These are phyloP conservation scores for Neonectria ditissima DNA, from an alignment of 2,329 filamentous ascomycete species.

Conservation along the genomic window DNA sequence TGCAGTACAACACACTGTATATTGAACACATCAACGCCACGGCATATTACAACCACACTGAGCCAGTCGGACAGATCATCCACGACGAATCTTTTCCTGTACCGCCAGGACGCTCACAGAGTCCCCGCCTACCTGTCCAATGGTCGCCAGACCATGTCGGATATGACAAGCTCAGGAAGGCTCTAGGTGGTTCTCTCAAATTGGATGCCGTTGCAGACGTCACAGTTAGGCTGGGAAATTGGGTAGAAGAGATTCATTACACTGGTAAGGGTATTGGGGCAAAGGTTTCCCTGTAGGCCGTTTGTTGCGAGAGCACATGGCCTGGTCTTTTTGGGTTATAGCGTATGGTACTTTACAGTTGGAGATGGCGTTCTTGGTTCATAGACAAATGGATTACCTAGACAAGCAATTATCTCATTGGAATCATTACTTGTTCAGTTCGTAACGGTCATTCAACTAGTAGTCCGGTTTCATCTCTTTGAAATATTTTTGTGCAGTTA, in stretches of 20 bases:
- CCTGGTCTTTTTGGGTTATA: conserved; percentile 14
- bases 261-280: conserved; percentile 77
- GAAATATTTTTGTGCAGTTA: neutral
- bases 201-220: conserved; percentile 83
- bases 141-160: conserved; percentile 84
- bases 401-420: neutral
- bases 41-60: conserved; percentile 84
- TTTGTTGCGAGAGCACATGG: conserved; percentile 7
- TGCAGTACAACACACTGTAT: conserved; percentile 77
- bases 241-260: conserved; percentile 79
- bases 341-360: conserved; percentile 10
- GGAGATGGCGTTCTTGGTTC: conserved; percentile 8
- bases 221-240: conserved; percentile 78
- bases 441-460: neutral
- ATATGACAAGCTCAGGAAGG: conserved; percentile 82
- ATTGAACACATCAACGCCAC: conserved; percentile 86
- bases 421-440: neutral
- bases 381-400: conserved; percentile 3
- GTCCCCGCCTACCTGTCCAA: conserved; percentile 83
- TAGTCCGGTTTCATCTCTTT: neutral
- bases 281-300: conserved; percentile 53
- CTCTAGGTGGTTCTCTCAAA: conserved; percentile 82
- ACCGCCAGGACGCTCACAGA: conserved; percentile 77
- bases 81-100: conserved; percentile 81
- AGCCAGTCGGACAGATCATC: conserved; percentile 81